Evolutionary conservation across 352 stramenopile species (phyloP).

Genomic region (Phytopythium aichiense): DNA sequence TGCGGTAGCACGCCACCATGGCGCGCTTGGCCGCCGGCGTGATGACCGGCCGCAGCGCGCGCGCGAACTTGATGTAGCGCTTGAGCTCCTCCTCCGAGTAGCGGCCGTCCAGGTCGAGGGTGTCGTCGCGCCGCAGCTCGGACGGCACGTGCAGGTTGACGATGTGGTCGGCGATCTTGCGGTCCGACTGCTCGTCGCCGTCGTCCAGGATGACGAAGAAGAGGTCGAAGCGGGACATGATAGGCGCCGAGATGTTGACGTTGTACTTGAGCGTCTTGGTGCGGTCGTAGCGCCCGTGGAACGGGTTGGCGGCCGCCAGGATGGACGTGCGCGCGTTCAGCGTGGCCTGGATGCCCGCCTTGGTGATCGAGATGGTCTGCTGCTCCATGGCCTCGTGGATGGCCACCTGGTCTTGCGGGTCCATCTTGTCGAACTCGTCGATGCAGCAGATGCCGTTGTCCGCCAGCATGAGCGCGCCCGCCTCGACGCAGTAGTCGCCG

Average conservation of each 20-base stretch:
- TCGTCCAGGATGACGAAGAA: slow-evolving; percentile 99
- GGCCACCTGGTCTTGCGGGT: slow-evolving; percentile 95
- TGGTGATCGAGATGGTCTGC: slow-evolving; percentile 98
- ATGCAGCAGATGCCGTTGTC: slow-evolving; percentile 99
- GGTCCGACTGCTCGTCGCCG: slow-evolving; percentile 93
- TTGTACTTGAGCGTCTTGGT: slow-evolving; percentile 90
- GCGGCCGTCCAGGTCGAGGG: slow-evolving; percentile 11
- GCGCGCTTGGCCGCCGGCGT: slow-evolving; percentile 78
- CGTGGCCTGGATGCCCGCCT: slow-evolving; percentile 98
- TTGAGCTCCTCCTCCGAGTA: slow-evolving; percentile 90
- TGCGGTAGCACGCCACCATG: slow-evolving; percentile 98
- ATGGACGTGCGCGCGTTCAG: slow-evolving; percentile 99
- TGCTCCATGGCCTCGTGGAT: slow-evolving; percentile 99
- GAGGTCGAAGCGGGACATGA: slow-evolving; percentile 99
- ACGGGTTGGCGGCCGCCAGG: slow-evolving; percentile 98
- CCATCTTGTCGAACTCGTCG: slow-evolving; percentile 99
- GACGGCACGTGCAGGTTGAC: slow-evolving; percentile 93
- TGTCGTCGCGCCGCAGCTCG: slow-evolving; percentile 30
- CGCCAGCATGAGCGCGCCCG: slow-evolving; percentile 97
- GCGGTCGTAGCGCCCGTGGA: slow-evolving; percentile 93
- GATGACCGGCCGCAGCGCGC: slow-evolving; percentile 69
- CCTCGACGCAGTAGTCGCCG: slow-evolving; percentile 88
- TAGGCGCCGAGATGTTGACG: slow-evolving; percentile 92
- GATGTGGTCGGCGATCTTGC: slow-evolving; percentile 96
- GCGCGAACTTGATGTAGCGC: slow-evolving; percentile 93